phyloP scores from a whole-genome alignment of 2,329 filamentous ascomycete species.

The Monosporascus sp. region DNA sequence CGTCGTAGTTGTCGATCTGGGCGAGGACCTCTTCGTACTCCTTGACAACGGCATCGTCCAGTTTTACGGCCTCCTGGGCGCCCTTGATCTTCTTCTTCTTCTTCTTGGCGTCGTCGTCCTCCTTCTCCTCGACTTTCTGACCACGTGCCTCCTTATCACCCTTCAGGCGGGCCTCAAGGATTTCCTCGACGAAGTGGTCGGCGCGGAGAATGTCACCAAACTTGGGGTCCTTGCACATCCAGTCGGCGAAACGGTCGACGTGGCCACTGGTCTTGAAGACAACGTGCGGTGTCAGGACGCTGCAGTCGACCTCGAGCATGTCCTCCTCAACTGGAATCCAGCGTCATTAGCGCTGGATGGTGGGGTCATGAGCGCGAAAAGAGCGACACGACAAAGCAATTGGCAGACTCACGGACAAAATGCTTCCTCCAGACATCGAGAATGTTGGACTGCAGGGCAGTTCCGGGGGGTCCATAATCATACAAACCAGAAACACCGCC shows the following conservation, averaged over 20 bases:
- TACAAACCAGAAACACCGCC: constrained; percentile 83
- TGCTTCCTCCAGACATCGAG: constrained; percentile 89
- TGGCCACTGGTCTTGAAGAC: constrained; percentile 95
- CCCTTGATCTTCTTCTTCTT: constrained; percentile 88
- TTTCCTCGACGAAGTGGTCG: constrained; percentile 93
- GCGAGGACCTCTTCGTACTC: constrained; percentile 92
- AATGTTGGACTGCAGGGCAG: constrained; percentile 80
- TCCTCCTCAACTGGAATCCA: constrained; percentile 63
- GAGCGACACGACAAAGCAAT: constrained; percentile 61
- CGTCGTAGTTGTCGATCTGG: constrained; percentile 91
- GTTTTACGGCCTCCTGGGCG: constrained; percentile 71
- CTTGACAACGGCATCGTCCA: constrained; percentile 78
- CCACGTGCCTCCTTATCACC: constrained; percentile 91
- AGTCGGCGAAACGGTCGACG: constrained; percentile 96
- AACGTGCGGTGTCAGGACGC: constrained; percentile 85
- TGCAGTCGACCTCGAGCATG: constrained; percentile 94
- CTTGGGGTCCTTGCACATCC: constrained; percentile 99
- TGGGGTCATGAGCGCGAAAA: constrained; percentile 25
- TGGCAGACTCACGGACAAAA: constrained; percentile 54
- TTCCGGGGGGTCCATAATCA: constrained; percentile 89
- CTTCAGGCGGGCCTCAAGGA: constrained; percentile 80
- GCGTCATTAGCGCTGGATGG: constrained; percentile 59
- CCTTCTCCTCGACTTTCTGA: constrained; percentile 71
- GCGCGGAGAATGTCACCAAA: constrained; percentile 94
- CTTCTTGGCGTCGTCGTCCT: constrained; percentile 57